Percentiles rank a stretch among this genome's conserved stretches.
Conservation (phyloP, 805 yeast genomes). For the Isabelozyma pseudorhagii region DNA sequence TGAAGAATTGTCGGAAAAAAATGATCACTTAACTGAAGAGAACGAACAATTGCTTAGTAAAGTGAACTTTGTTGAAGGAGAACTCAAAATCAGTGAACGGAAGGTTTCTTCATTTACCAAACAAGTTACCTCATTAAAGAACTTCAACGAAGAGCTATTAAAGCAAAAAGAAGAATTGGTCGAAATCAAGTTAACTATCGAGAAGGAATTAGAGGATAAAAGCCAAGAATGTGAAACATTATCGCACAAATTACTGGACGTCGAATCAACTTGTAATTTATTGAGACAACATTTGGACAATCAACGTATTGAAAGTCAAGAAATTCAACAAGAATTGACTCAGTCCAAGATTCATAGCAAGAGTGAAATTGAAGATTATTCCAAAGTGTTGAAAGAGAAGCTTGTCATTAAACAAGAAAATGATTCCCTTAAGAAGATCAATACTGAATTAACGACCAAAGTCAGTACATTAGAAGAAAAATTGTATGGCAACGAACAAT, state of each 20-base stretch:
- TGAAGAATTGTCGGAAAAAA: constrained; percentile 39
- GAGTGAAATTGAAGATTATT: constrained; percentile 33
- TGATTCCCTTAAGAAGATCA: constrained; percentile 55
- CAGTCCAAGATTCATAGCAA: constrained; percentile 24
- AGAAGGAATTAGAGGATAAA: constrained; percentile 25
- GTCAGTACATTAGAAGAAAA: constrained; percentile 46
- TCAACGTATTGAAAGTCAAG: constrained; percentile 30
- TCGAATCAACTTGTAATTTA: constrained; percentile 24
- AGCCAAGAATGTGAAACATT: constrained; percentile 24
- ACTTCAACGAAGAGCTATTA: constrained; percentile 57
- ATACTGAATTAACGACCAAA: constrained; percentile 47
- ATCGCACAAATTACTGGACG: constrained; percentile 17
- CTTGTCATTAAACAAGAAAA: constrained; percentile 65
- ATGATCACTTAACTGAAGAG: constrained; percentile 32
- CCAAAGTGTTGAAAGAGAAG: constrained; percentile 44
- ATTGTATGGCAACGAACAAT: constrained; percentile 48
- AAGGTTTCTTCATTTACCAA: constrained; percentile 31
- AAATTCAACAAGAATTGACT: constrained; percentile 31
- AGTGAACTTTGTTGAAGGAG: constrained; percentile 29
- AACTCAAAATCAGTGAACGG: constrained; percentile 31
- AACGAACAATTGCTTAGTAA: constrained; percentile 24
- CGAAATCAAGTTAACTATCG: constrained; percentile 29
- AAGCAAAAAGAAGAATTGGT: constrained; percentile 61
- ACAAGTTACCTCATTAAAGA: constrained; percentile 56
- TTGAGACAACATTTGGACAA: constrained; percentile 33